Base-by-base conservation (phyloP, 306 rosid genomes). In the Parietaria judaica region DNA sequence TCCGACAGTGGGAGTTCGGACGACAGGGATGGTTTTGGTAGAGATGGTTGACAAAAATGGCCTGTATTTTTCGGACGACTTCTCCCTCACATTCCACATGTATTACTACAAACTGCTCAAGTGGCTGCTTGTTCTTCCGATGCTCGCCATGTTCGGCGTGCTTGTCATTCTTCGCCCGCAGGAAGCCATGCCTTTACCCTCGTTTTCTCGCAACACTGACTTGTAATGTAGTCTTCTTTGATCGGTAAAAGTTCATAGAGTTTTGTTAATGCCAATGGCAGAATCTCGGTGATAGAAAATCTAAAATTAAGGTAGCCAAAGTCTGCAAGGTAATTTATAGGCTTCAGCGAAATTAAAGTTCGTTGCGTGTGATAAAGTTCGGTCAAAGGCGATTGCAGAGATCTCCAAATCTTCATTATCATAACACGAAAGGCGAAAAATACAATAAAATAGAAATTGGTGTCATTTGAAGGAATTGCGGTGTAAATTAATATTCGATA, bases 11-110 rank as follows among this genome's bases (percentile, higher is more conserved):
- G 72, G 66, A 8, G 97, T 84, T 49, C 76, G 99, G 74, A 88
- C 99, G 6, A 80, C 94, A 3, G 99, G 97, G 51, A 88, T 87
- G 12, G 91, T 94, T 58, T 64, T 88, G 82, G 95, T 94, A 46
- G 99, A 94, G 84, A 88, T 94, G 99, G 97, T 94, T 47, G 99
- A 94, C 88, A 82, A 59, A 80, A 86, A 94, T 36, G 94, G 99
- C 44, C 76, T 94, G 37, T 84, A 94, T 79, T 94, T 94, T 70
- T 72, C 84, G 6, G 99, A 88, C 62, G 97, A 94, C 14, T 94
- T 94, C 74, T 88, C 99, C 69, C 94, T 94, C 58, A 94, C 99
- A 67, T 94, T 94, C 79, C 99, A 88, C 63, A 86, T 94, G 99
- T 74, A 94, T 78, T 94, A 88, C 77, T 94, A 88, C 64, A 94